Evolutionary conservation across 2,329 filamentous ascomycete species (phyloP).

Genomic region (Aspergillus sp.): DNA sequence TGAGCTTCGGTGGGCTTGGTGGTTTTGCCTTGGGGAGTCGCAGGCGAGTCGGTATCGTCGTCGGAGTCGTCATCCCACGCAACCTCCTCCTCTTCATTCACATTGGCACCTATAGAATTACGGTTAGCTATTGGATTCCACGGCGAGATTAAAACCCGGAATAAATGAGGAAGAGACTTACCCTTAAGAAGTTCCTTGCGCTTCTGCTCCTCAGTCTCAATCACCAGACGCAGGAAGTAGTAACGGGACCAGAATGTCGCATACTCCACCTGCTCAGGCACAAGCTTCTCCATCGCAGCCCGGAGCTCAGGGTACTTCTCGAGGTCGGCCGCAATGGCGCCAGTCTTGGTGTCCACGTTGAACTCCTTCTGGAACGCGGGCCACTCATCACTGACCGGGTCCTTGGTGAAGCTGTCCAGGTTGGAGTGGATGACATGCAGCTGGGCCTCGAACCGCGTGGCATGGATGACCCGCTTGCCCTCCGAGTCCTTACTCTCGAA

Average conservation of each 20-base stretch:
- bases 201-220: constrained; percentile 89
- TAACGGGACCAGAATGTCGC: constrained; percentile 89
- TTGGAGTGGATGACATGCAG: constrained; percentile 92
- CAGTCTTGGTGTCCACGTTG: constrained; percentile 79
- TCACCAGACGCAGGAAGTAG: constrained; percentile 88
- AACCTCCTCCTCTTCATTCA: constrained; percentile 70
- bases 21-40: constrained; percentile 45
- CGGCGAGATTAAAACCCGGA: constrained; percentile 7
- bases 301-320: constrained; percentile 84
- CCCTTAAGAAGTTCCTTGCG: constrained; percentile 88
- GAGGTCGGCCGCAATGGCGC: constrained; percentile 76
- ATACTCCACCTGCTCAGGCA: constrained; percentile 92
- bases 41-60: constrained; percentile 45
- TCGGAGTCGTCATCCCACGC: constrained; percentile 72
- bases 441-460: constrained; percentile 91
- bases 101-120: constrained; percentile 36
- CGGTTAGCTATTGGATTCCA: constrained; percentile 2
- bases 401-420: constrained; percentile 75
- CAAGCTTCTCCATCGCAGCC: constrained; percentile 87
- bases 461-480: constrained; percentile 91
- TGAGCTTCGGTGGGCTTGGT: constrained; percentile 29
- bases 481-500: constrained; percentile 91
- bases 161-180: constrained; percentile 44
- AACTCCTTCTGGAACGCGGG: constrained; percentile 71
- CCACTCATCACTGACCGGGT: constrained; percentile 75